Base-by-base conservation (phyloP, 148 eudicot species). In the Fagopyrum esculentum region DNA sequence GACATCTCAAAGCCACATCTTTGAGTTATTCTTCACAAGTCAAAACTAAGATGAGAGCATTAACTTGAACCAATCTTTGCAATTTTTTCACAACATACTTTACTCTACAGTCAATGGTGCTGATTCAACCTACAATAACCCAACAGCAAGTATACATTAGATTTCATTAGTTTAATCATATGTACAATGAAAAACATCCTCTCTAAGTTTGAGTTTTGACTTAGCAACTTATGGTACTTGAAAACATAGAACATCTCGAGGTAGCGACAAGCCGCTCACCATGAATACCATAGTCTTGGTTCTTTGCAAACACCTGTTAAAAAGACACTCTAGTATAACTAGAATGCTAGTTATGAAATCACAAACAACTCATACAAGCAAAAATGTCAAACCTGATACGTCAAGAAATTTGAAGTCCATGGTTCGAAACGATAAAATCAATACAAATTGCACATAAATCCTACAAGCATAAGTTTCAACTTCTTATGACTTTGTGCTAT, bases 341-440 rank as follows among this genome's bases (percentile, higher is more conserved):
- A 47, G 45, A 74, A 71, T 16, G 0, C 22, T 13, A 15, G 43
- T 56, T 60, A 51, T 16, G 43, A 12, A 75, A 75, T 60, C n/a
- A 35, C 29, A 71, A 70, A 48, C 40, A 16, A 43, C 52, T 76
- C 54, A 63, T 44, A 22, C 10, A 74, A 13, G 26, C 71, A 81
- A 81, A 75, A 66, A 77, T 44, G 69, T 61, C 60, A 55, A 82
- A 92, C 99, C 99, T 92, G 99, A 80, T 90, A 96, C 6, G 90
- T 85, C 83, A 96, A 88, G 87, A 96, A 96, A 79, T 96, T 96
- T 78, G 99, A 87, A 76, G 95, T 90, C 99, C 99, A 96, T 63
- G 92, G 83, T 84, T 90, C 99, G 59, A 97, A 76, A 96, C 89
- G 77, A 96, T 96, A 76, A 90, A 96, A 81, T 96, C 98, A 46